These are phyloP conservation scores for Oemleria cerasiformis DNA, from an alignment of 306 rosid species.

Conservation along the genomic window DNA sequence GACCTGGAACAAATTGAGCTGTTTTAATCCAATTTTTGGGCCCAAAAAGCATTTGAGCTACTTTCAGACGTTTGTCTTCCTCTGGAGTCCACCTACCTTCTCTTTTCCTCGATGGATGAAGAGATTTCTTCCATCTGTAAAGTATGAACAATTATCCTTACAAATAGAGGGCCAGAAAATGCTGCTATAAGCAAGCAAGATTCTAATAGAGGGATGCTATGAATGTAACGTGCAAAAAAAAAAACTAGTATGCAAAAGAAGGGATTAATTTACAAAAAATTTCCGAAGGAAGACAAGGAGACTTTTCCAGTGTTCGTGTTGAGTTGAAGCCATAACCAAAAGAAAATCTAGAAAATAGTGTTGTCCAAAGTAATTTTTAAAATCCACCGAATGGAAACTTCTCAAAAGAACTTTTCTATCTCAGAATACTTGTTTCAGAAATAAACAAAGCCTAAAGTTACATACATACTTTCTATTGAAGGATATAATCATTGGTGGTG, in stretches of 20 bases:
- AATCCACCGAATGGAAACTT: not conserved
- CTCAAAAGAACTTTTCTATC: not conserved
- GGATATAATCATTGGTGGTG: not conserved
- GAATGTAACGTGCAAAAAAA: not conserved
- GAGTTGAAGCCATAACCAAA: not conserved
- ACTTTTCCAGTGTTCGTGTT: not conserved
- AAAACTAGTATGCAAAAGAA: not conserved
- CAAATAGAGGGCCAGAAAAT: not conserved
- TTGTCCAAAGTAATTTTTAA: not conserved
- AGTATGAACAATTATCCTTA: conserved; percentile 15
- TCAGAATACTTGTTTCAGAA: too few species aligned
- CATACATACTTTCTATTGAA: not conserved
- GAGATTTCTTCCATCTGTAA: conserved; percentile 82
- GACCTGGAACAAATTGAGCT: conserved; percentile 83
- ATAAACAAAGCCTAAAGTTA: not conserved
- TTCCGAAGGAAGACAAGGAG: not conserved
- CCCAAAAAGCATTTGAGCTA: conserved; percentile 90
- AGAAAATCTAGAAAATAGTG: not conserved
- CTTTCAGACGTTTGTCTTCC: conserved; percentile 70
- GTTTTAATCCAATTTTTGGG: conserved; percentile 79
- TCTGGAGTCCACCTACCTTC: conserved; percentile 68
- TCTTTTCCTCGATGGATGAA: conserved; percentile 63
- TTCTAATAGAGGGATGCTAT: not conserved
- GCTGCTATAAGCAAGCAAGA: not conserved
- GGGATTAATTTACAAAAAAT: not conserved